These are phyloP conservation scores for Raphanus raphanistrum DNA, from an alignment of 345 rosid species.

Conservation along the genomic window DNA sequence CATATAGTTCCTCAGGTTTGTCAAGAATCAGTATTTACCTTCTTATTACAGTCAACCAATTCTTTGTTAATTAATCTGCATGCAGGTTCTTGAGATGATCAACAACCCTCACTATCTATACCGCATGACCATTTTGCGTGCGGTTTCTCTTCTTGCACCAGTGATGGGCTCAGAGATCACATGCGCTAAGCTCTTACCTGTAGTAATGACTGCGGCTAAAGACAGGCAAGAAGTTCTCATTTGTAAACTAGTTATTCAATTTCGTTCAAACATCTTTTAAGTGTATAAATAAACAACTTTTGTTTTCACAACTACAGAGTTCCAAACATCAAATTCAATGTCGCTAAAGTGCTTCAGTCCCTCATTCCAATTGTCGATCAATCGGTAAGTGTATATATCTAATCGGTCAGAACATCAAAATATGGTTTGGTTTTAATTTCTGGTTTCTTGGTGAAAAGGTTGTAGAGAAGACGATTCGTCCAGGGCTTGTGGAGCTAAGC, in stretches of 20 bases:
- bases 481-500: constrained; percentile 78
- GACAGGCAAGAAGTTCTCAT: constrained; percentile 61
- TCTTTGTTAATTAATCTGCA: constrained; percentile 23
- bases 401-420: neutral
- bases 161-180: constrained; percentile 90
- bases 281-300: constrained; percentile 15
- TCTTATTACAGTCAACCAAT: neutral
- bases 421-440: neutral
- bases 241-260: neutral
- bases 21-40: neutral
- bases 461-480: constrained; percentile 82
- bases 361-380: constrained; percentile 82
- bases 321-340: constrained; percentile 94
- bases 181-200: constrained; percentile 77
- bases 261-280: neutral
- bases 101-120: constrained; percentile 79
- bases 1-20: constrained; percentile 84
- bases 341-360: constrained; percentile 91
- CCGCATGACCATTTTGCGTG: constrained; percentile 81
- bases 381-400: constrained; percentile 48
- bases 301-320: constrained; percentile 55
- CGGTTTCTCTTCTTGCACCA: constrained; percentile 83
- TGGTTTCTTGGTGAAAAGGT: constrained; percentile 42
- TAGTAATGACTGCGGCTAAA: constrained; percentile 67
- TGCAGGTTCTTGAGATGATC: constrained; percentile 70